phyloP scores from a whole-genome alignment of 805 yeast genomes.

The Wickerhamomyces strasburgensis region DNA sequence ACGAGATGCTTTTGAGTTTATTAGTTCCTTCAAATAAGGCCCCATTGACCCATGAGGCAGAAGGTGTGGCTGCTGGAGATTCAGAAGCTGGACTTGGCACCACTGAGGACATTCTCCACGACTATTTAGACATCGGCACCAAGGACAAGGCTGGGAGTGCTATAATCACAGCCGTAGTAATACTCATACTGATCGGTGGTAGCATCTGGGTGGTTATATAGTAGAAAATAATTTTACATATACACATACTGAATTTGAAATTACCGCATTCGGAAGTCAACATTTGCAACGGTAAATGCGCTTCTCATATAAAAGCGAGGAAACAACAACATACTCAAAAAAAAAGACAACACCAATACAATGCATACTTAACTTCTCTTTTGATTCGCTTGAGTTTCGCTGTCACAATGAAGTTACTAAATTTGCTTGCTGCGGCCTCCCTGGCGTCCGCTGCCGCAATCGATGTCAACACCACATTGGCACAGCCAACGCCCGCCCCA shows the following conservation, averaged over 20 bases:
- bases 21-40: constrained; percentile 38
- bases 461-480: constrained; percentile 4
- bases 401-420: not conserved
- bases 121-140: constrained; percentile 42
- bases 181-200: constrained; percentile 55
- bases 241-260: not conserved
- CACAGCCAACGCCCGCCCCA: constrained; percentile 6
- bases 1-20: constrained; percentile 53
- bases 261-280: not conserved
- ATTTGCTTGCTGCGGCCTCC: not conserved
- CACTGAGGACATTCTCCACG: constrained; percentile 28
- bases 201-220: constrained; percentile 71
- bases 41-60: constrained; percentile 45
- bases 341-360: too few species aligned
- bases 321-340: not conserved
- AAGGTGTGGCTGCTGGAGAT: constrained; percentile 51
- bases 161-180: constrained; percentile 66
- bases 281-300: not conserved
- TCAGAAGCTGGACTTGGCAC: constrained; percentile 44
- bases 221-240: not conserved
- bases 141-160: constrained; percentile 88
- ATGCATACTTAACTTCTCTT: too few species aligned
- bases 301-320: not conserved
- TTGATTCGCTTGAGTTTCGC: too few species aligned
- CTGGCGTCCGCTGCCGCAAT: not conserved